Base-by-base conservation (phyloP, 352 stramenopile genomes). In the Blastocystis sp. region DNA sequence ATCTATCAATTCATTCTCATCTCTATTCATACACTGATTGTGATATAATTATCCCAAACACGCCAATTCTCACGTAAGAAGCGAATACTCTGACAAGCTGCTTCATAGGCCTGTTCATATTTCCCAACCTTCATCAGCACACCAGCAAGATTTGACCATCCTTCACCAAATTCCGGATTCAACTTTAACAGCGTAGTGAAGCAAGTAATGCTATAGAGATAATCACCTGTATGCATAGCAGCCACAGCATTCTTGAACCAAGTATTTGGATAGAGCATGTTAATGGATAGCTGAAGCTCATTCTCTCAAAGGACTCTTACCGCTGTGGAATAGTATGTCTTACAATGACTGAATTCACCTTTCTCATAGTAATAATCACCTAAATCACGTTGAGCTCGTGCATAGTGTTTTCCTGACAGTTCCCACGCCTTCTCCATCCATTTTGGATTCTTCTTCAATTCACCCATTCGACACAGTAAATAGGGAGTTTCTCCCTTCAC, bases 41-140 rank as follows among this genome's bases (percentile, higher is more conserved):
- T 81, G 9, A 90, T 51, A 33, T 87, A 90, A 66, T 90, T 90
- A 40, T 90, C 87, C 87, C 87, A 90, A 4, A 90, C 82, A 42
- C 77, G 60, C 87, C 87, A 90, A 44, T 90, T 89, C 76, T 90
- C 73, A 17, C 80, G 78, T 7, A 90, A 77, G 27, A 81, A 80
- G 37, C 76, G 76, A 40, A 90, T 75, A 44, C 51, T 62, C 24
- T 90, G 87, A 19, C 64, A 53, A 15, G 75, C 24, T n/a, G 75
- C 73, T 48, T 90, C 64, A 62, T 90, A 90, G 3, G 87, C 87
- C 7, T 90, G 48, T 19, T 89, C 9, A 5, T 66, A 48, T n/a
- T 60, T 84, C 3, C 51, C 40, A 59, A 90, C 76, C n/a, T 89
- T 84, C 57, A 75, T 84, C 17, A 89, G 33, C 19, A 90, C 58